Percentiles rank a stretch among this genome's conserved stretches.
Conservation (phyloP, 164 flowering plant species). For the Liriodendron chinense region DNA sequence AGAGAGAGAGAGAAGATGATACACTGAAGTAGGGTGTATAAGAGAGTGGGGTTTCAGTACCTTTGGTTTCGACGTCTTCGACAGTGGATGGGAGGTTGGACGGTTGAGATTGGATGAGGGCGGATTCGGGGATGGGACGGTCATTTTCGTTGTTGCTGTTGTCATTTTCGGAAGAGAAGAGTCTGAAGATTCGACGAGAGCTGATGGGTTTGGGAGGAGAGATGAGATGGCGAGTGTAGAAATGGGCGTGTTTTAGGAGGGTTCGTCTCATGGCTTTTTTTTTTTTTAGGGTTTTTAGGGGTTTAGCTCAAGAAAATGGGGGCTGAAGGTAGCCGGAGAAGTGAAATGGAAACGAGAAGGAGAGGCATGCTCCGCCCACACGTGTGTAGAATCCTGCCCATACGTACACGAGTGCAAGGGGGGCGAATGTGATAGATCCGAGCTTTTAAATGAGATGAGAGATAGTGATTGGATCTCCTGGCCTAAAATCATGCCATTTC, state of each 20-base stretch:
- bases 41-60: background rate
- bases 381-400: background rate
- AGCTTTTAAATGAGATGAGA: no score
- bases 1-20: no score
- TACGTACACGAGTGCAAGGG: no score
- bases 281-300: constrained; percentile 3
- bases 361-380: background rate
- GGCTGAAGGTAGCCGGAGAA: background rate
- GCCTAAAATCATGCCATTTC: no score
- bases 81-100: background rate
- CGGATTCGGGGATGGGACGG: background rate
- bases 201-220: background rate
- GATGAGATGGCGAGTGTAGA: constrained; percentile 8
- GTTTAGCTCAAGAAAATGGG: background rate
- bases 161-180: constrained; percentile 4
- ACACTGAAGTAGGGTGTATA: background rate
- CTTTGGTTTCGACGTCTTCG: constrained; percentile 19
- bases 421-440: no score
- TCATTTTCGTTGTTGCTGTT: background rate
- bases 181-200: background rate
- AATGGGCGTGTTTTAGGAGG: constrained; percentile 2
- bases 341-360: no score
- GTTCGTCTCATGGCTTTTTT: constrained; percentile 8
- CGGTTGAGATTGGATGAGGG: background rate
- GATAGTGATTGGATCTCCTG: no score